Conservation (phyloP, 1,139 yeast species). For the Pichia sp. region DNA sequence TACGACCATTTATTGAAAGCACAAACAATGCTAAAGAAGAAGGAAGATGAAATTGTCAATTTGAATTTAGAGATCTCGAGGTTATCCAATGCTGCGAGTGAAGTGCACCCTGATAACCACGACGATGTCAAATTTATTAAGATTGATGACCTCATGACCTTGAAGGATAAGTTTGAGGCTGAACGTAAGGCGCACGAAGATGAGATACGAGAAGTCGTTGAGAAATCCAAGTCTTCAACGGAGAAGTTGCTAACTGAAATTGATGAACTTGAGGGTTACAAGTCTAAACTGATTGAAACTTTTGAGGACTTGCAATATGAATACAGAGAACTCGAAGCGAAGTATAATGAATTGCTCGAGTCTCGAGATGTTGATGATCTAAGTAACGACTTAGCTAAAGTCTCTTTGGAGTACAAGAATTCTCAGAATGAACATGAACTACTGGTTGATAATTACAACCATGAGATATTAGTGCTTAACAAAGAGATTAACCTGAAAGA, state of each 20-base stretch:
- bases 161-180: slow-evolving; percentile 7
- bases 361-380: slow-evolving; percentile 11
- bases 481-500: slow-evolving; percentile 16
- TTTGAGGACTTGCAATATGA: slow-evolving; percentile 15
- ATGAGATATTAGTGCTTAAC: slow-evolving; percentile 12
- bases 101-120: neutral
- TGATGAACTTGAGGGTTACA: slow-evolving; percentile 17
- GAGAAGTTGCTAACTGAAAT: slow-evolving; percentile 16
- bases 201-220: slow-evolving; percentile 4
- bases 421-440: slow-evolving; percentile 16
- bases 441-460: slow-evolving; percentile 4
- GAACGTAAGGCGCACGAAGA: slow-evolving; percentile 6
- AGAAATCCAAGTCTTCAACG: slow-evolving; percentile 1
- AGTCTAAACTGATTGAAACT: slow-evolving; percentile 19
- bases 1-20: slow-evolving; percentile 6
- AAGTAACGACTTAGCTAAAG: slow-evolving; percentile 19
- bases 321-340: slow-evolving; percentile 4
- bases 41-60: slow-evolving; percentile 6
- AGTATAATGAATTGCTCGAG: slow-evolving; percentile 4
- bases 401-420: slow-evolving; percentile 18
- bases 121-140: slow-evolving; percentile 1
- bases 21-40: slow-evolving; percentile 2
- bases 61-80: slow-evolving; percentile 5
- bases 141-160: slow-evolving; percentile 9
- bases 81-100: too few relatives aligned